These are phyloP conservation scores for Nemania bipapillata DNA, from an alignment of 2,329 filamentous ascomycete species.

Conservation along the genomic window DNA sequence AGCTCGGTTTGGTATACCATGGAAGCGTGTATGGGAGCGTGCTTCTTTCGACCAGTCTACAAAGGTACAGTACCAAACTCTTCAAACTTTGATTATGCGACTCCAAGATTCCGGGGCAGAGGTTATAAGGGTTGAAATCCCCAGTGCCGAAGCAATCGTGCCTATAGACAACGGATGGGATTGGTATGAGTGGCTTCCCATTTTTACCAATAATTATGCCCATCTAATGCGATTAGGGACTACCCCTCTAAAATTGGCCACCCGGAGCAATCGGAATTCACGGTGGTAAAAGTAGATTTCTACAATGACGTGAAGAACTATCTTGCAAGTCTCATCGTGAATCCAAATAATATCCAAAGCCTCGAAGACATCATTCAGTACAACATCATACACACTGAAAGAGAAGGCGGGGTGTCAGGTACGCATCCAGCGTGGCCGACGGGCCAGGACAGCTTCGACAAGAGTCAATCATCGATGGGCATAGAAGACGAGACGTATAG, in stretches of 20 bases:
- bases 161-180: conserved; percentile 73
- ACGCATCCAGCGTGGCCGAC: conserved; percentile 72
- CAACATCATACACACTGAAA: conserved; percentile 71
- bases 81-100: conserved; percentile 63
- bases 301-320: conserved; percentile 72
- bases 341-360: conserved; percentile 68
- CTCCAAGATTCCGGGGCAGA: conserved; percentile 72
- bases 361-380: conserved; percentile 74
- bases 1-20: conserved; percentile 76
- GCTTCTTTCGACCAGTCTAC: conserved; percentile 58
- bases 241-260: conserved; percentile 55
- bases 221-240: conserved; percentile 23
- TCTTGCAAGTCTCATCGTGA: conserved; percentile 64
- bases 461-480: conserved; percentile 70
- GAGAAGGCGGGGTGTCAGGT: conserved; percentile 72
- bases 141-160: conserved; percentile 6
- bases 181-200: conserved; percentile 67
- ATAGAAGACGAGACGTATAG: conserved; percentile 72
- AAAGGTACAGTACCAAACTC: conserved; percentile 63
- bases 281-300: conserved; percentile 76
- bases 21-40: conserved; percentile 74
- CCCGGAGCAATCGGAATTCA: conserved; percentile 79
- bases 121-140: conserved; percentile 58
- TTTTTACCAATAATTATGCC: neutral
- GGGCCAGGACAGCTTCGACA: conserved; percentile 77